Conservation (phyloP, 768 basidiomycete genomes). For the Pulveroboletus sp. region DNA sequence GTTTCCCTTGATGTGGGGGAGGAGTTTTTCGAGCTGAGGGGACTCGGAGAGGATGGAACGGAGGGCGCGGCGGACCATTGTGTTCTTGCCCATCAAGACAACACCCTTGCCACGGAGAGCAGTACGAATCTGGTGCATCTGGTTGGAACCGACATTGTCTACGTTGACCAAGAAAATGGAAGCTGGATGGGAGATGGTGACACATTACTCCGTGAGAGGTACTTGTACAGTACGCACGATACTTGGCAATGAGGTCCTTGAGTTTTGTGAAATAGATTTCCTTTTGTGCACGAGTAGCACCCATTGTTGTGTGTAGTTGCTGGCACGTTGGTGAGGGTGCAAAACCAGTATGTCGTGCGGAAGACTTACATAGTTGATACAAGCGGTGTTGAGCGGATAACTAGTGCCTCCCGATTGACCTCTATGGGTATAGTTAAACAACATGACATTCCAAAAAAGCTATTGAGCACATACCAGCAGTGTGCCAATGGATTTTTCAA, state of each 20-base stretch:
- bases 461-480: slow-evolving; percentile 50
- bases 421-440: slow-evolving; percentile 40
- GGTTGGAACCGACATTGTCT: slow-evolving; percentile 99
- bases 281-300: slow-evolving; percentile 88
- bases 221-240: slow-evolving; percentile 61
- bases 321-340: slow-evolving; percentile 5
- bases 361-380: slow-evolving; percentile 28
- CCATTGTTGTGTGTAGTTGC: slow-evolving; percentile 61
- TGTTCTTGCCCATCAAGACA: slow-evolving; percentile 99
- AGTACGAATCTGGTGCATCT: slow-evolving; percentile 97
- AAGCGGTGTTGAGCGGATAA: slow-evolving; percentile 22
- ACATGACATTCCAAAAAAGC: neutral
- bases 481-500: slow-evolving; percentile 98
- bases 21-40: slow-evolving; percentile 95
- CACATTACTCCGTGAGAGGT: neutral
- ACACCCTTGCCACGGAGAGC: slow-evolving; percentile 95
- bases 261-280: slow-evolving; percentile 90
- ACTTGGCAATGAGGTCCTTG: slow-evolving; percentile 87
- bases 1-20: slow-evolving; percentile 95
- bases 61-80: slow-evolving; percentile 98
- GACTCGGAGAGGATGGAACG: slow-evolving; percentile 85
- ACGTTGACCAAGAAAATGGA: slow-evolving; percentile 99
- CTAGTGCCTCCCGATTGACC: slow-evolving; percentile 93
- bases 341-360: no score
- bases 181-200: slow-evolving; percentile 45